These are phyloP conservation scores for Polymyxa betae DNA, from an alignment of 208 protist genomes.

Conservation along the genomic window DNA sequence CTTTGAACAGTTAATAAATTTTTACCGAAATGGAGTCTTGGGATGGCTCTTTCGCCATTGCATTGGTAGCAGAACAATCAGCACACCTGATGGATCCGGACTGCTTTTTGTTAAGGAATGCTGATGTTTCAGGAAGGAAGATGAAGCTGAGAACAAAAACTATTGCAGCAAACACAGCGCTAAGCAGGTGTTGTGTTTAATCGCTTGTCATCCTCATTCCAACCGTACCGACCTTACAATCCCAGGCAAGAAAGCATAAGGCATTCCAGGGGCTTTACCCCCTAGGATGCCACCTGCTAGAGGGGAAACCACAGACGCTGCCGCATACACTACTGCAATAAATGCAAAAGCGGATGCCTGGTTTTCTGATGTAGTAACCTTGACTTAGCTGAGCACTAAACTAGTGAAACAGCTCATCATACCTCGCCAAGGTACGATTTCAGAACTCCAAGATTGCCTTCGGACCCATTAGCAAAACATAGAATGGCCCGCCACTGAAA, in stretches of 20 bases:
- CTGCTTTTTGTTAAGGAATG: neutral
- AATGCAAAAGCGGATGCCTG: neutral
- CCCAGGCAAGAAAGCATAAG: neutral
- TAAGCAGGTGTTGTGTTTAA: neutral
- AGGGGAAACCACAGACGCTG: neutral
- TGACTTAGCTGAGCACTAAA: neutral
- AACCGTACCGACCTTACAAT: neutral
- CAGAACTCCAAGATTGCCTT: neutral
- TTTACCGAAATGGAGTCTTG: neutral
- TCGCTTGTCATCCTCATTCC: neutral
- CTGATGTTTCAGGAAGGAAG: neutral
- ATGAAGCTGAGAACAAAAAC: neutral
- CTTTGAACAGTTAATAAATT: neutral
- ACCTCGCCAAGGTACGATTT: conserved; percentile 32
- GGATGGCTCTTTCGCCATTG: neutral
- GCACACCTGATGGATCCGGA: neutral
- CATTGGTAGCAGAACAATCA: neutral
- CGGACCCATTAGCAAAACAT: neutral
- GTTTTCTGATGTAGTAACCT: conserved; percentile 8
- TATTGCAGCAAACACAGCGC: neutral
- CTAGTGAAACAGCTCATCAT: neutral
- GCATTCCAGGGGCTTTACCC: neutral
- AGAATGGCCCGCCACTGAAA: neutral
- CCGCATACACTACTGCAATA: neutral
- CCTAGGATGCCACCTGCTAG: neutral